These are phyloP conservation scores for Urostyla sp. DNA, from an alignment of 73 alveolate species.

Conservation along the genomic window DNA sequence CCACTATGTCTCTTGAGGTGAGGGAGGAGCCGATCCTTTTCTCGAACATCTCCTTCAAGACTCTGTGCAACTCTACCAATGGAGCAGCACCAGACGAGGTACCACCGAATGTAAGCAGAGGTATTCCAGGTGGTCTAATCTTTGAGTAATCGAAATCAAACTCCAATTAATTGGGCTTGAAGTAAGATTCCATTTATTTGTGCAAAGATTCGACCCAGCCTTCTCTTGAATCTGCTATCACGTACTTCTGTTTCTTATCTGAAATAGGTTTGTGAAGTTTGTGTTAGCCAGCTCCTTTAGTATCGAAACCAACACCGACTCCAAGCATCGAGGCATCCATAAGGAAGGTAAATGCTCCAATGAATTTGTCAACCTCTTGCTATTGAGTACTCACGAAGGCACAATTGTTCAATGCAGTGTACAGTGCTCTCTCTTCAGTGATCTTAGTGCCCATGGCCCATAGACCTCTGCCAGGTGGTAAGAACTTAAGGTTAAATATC, in stretches of 20 bases:
- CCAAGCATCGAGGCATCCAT: conserved; percentile 79
- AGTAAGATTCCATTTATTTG: conserved; percentile 33
- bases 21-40: conserved; percentile 3
- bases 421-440: conserved; percentile 65
- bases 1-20: conserved; percentile 70
- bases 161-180: conserved; percentile 16
- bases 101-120: conserved; percentile 74
- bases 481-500: conserved; percentile 66
- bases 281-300: conserved; percentile 61
- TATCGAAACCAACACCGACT: conserved; percentile 82
- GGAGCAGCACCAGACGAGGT: conserved; percentile 75
- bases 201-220: conserved; percentile 74
- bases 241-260: background rate
- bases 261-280: conserved; percentile 26
- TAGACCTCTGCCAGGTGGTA: conserved; percentile 82
- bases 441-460: conserved; percentile 78
- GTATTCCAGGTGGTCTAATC: conserved; percentile 70
- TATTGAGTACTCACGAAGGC: conserved; percentile 72
- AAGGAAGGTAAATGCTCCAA: conserved; percentile 58
- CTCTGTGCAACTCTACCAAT: conserved; percentile 41
- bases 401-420: conserved; percentile 74
- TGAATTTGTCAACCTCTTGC: background rate
- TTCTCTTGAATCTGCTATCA: conserved; percentile 67
- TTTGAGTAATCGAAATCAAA: conserved; percentile 54
- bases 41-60: conserved; percentile 17